Conservation (phyloP, 169 alveolate genomes). For the Neospora caninum region DNA sequence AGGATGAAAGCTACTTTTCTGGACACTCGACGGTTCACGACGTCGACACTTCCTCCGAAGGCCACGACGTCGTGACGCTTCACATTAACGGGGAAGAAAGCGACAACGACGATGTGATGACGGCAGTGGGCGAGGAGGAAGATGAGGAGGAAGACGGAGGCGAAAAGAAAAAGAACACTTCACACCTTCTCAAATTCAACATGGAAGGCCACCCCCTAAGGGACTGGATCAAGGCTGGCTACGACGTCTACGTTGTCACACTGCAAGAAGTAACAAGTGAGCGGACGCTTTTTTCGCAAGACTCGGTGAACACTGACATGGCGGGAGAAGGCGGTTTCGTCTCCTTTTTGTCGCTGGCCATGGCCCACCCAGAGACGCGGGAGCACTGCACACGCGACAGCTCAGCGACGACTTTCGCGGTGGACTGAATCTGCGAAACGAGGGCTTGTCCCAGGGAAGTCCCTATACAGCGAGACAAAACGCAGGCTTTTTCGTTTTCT, state of each 20-base stretch:
- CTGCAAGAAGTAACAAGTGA: slow-evolving; percentile 66
- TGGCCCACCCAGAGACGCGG: too few species aligned
- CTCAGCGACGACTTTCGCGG: too few species aligned
- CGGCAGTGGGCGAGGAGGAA: not conserved
- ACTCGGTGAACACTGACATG: too few species aligned
- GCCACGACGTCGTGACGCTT: too few species aligned
- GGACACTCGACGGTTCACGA: not conserved
- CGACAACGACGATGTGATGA: not conserved
- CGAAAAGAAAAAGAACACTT: not conserved
- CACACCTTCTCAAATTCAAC: not conserved
- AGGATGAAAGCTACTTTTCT: not conserved
- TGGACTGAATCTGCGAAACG: too few species aligned
- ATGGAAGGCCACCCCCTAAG: slow-evolving; percentile 40
- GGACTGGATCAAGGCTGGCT: slow-evolving; percentile 65
- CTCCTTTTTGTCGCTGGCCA: too few species aligned
- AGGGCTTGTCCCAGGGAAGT: too few species aligned
- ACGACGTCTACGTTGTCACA: slow-evolving; percentile 65
- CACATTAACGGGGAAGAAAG: not conserved
- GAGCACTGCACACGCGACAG: too few species aligned
- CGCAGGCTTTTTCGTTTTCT: too few species aligned
- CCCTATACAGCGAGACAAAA: too few species aligned
- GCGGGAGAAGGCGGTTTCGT: too few species aligned
- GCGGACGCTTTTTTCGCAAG: not conserved
- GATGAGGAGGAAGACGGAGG: not conserved
- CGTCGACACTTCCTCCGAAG: not conserved